Evolutionary conservation across 2,329 filamentous ascomycete genomes (phyloP), one percentile per base, ranked within the genome.

Genomic region (Pseudogymnoascus sp.): DNA sequence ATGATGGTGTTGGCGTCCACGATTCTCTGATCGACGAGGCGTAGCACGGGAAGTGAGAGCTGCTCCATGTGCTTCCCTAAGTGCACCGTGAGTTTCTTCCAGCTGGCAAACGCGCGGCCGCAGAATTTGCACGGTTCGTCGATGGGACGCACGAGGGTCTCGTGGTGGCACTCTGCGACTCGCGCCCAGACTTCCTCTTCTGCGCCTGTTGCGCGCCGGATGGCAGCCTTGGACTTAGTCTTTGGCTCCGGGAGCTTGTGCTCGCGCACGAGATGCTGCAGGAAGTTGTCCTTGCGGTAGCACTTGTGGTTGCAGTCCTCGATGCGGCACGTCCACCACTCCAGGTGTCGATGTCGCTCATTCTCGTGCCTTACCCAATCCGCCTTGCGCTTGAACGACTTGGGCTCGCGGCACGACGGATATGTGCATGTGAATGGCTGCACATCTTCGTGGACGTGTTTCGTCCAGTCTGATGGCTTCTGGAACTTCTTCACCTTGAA

Each of bases 291-390:
- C 66, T 93, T 91, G 31, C 93, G 86, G 74, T 88, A 96, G 77
- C 92, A 96, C 3, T 81, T 84, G 72, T 96, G 93, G 7, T 80
- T 82, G 74, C 93, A 96, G 67, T 93, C 91, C 4, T 87, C 83
- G 19, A 92, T 83, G 65, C 90, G 86, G 72, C 93, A 97, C 5
- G 83, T 86, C 92, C 92, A 97, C 86, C 90, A 95, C 71, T 96
- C 92, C 2, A 96, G 79, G 67, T 96, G 91, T 24, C 93, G 85
- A 73, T 97, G 93, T 26, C 89, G 86, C 75, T 97, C 93, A 69
- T 93, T 96, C 73, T 96, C 93, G 71, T 97, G 93, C 31, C 93
- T 85, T 21, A 96, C 91, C 93, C 93, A 97, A 73, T 97, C 93
- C 13, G 93, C 93, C 76, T 96, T 97, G 59, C 92, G 85, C 76